These are phyloP conservation scores for Dioszegia hungarica DNA, from an alignment of 768 basidiomycete species.

Conservation along the genomic window DNA sequence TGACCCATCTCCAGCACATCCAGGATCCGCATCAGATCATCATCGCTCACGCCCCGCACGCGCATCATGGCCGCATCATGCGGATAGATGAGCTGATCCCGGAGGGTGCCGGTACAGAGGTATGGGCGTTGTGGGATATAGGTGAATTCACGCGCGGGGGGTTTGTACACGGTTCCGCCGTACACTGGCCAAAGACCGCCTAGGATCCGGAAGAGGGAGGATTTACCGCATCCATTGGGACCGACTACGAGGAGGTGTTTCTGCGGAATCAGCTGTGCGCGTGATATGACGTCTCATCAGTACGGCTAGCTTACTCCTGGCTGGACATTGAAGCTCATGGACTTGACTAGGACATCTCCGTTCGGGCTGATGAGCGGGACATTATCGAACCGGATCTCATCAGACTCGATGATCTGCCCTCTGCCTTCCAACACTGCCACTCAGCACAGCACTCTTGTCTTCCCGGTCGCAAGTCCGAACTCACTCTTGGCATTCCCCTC, in stretches of 20 bases:
- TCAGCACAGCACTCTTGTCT: not conserved
- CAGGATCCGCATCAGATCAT: constrained; percentile 66
- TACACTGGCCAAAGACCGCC: constrained; percentile 94
- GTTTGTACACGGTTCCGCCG: constrained; percentile 79
- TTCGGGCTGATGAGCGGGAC: constrained; percentile 96
- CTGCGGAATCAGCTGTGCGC: constrained; percentile 54
- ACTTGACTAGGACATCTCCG: constrained; percentile 81
- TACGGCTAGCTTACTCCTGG: no score
- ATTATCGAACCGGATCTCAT: constrained; percentile 76
- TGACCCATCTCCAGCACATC: constrained; percentile 74
- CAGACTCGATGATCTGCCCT: constrained; percentile 73
- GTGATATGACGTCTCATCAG: no score
- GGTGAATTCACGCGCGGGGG: constrained; percentile 79
- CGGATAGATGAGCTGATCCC: constrained; percentile 96
- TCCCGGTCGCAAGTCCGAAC: constrained; percentile 35
- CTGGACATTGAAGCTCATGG: constrained; percentile 80
- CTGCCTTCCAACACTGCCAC: constrained; percentile 67
- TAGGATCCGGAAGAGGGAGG: constrained; percentile 90
- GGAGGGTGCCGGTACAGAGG: constrained; percentile 83
- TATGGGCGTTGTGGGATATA: constrained; percentile 95
- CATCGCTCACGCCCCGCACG: constrained; percentile 69
- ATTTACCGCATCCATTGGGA: constrained; percentile 70
- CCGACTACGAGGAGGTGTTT: constrained; percentile 90
- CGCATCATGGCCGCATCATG: constrained; percentile 77
- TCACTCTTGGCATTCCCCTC: constrained; percentile 72